Percentiles rank a stretch among this genome's conserved stretches.
phyloP scores from a whole-genome alignment of 179 eudicot genomes.

The Patellifolia procumbens region DNA sequence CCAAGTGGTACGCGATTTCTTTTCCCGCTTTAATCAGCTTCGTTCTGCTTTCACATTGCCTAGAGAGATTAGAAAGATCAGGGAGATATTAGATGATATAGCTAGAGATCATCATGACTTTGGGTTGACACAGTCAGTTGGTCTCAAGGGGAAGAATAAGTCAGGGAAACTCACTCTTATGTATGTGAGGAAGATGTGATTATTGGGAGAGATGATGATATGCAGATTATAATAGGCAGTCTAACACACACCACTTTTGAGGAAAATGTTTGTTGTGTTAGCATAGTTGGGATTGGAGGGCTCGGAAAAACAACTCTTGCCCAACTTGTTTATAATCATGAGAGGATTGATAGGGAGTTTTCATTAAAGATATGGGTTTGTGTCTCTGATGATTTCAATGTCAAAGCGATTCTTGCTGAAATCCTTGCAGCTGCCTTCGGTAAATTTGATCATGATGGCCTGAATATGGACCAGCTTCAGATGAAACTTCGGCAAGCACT shows the following conservation, averaged over 20 bases:
- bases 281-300: slow-evolving; percentile 33
- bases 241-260: background rate
- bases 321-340: slow-evolving; percentile 22
- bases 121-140: slow-evolving; percentile 15
- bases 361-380: slow-evolving; percentile 28
- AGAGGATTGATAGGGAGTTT: slow-evolving; percentile 11
- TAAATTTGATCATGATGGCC: no score
- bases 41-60: no score
- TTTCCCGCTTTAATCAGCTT: background rate
- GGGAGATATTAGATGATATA: slow-evolving; percentile 16
- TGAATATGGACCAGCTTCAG: background rate
- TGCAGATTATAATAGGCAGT: slow-evolving; percentile 6
- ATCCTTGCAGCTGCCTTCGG: background rate
- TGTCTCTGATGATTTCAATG: slow-evolving; percentile 28
- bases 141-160: background rate
- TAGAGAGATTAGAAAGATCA: no score
- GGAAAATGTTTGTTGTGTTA: background rate
- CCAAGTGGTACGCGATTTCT: background rate
- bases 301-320: slow-evolving; percentile 36
- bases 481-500: background rate
- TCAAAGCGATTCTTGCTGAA: background rate
- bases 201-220: slow-evolving; percentile 39
- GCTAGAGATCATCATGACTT: background rate
- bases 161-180: slow-evolving; percentile 16
- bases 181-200: background rate